These are phyloP conservation scores for Linnemannia zychae DNA, from an alignment of 192 early-diverging fungal species.

Conservation along the genomic window DNA sequence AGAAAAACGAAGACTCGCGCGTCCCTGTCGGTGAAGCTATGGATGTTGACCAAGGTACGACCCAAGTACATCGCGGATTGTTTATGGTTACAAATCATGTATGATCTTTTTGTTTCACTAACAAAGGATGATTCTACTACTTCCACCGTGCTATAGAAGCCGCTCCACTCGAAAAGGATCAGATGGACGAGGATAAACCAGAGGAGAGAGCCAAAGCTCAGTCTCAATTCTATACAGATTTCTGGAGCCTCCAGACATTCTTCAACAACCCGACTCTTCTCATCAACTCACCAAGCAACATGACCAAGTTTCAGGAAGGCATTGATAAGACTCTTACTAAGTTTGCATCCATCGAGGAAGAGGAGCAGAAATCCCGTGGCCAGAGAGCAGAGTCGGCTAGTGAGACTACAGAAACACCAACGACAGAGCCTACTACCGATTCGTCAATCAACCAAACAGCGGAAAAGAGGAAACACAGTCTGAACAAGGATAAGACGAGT, in stretches of 20 bases:
- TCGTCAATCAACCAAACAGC: background rate
- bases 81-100: background rate
- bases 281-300: slow-evolving; percentile 42
- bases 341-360: slow-evolving; percentile 44
- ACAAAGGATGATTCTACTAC: too few species aligned
- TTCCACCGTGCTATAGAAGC: background rate
- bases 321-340: slow-evolving; percentile 54
- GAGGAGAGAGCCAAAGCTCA: slow-evolving; percentile 6
- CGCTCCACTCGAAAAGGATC: background rate
- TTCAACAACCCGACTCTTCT: slow-evolving; percentile 79
- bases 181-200: background rate
- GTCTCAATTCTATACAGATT: slow-evolving; percentile 72
- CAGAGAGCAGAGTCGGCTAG: slow-evolving; percentile 4
- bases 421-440: background rate
- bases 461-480: slow-evolving; percentile 29
- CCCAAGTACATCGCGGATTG: background rate
- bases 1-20: background rate
- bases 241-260: slow-evolving; percentile 85
- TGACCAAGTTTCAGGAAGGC: slow-evolving; percentile 24
- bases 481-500: background rate
- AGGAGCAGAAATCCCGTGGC: slow-evolving; percentile 32
- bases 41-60: slow-evolving; percentile 48
- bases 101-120: background rate
- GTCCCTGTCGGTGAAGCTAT: slow-evolving; percentile 17
- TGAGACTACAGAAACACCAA: background rate